Conservation (phyloP, 108 stramenopile species). For the Mayamaea pseudoterrestris region DNA sequence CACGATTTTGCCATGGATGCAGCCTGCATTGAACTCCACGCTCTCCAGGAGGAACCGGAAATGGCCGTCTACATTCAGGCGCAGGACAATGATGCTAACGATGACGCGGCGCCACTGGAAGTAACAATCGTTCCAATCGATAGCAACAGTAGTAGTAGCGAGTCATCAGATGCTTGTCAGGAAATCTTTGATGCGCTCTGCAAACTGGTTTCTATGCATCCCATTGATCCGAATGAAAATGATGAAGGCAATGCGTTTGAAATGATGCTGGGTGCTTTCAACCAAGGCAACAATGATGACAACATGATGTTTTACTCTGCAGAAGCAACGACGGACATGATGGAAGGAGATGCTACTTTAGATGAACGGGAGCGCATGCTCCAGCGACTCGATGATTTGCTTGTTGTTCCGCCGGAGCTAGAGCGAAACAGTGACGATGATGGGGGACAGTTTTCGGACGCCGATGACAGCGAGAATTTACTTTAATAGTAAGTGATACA, state of each 20-base stretch:
- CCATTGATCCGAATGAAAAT: constrained; percentile 31
- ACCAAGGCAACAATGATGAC: constrained; percentile 11
- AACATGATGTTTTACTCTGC: constrained; percentile 13
- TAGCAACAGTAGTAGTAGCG: constrained; percentile 1
- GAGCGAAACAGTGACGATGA: constrained; percentile 15
- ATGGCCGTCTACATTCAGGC: constrained; percentile 23
- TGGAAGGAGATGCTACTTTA: constrained; percentile 12
- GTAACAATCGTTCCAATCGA: constrained; percentile 30
- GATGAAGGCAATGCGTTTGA: too few species aligned
- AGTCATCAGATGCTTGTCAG: constrained; percentile 34
- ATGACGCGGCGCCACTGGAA: constrained; percentile 32
- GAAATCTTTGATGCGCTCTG: constrained; percentile 46
- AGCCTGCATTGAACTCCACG: constrained; percentile 58
- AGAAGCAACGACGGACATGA: not conserved
- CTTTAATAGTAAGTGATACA: too few species aligned
- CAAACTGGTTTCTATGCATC: constrained; percentile 45
- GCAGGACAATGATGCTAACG: not conserved
- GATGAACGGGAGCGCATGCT: constrained; percentile 42
- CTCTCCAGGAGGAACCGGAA: constrained; percentile 35
- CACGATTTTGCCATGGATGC: constrained; percentile 52
- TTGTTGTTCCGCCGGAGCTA: constrained; percentile 55
- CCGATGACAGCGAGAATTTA: constrained; percentile 10
- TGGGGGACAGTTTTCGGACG: constrained; percentile 51
- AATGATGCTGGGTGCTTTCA: too few species aligned
- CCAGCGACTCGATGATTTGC: constrained; percentile 30